Evolutionary conservation across 2,329 filamentous ascomycete genomes (phyloP), one percentile per base, ranked within the genome.

Genomic region (Botrytis squamosa): DNA sequence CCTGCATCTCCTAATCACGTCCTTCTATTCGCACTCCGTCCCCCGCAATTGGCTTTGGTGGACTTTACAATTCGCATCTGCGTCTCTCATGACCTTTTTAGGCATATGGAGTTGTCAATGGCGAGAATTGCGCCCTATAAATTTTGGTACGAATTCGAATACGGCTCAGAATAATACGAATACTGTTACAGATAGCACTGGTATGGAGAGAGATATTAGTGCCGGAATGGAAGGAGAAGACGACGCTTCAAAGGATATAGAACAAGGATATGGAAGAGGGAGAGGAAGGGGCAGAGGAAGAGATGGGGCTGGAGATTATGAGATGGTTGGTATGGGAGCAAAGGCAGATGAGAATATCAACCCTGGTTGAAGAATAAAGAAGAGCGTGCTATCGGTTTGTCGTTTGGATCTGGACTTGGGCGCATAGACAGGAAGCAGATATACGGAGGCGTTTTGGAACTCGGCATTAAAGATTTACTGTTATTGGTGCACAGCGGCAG

Each of bases 31-130:
- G 4, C 90, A 90, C 79, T 87, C 89, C 16, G 81, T 98, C 42
- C 96, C 96, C 1, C 86, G 88, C 16, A 91, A 95, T 82, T 84
- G 90, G 76, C 91, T 97, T 79, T 99, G 96, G 96, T 99, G 96
- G 95, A 85, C 84, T 2, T 82, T 93, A 1, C 90, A 93, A 80
- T 82, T 86, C 67, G 85, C 85, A 59, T 92, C 89, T 77, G 86
- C 88, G 8, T 84, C 83, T 0, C 80, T 92, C 55, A 93, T 93
- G 90, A 89, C 87, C 14, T 88, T 85, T 65, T 85, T 96, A 2
- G 95, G 93, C 6, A 91, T 97, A 55, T 98, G 95, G 93, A 93
- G 91, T 4, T 98, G 95, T 81, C 93, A 91, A 80, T 97, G 94
- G 86, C 88, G 95, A 75, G 96, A 99, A 83, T 84, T 99, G 73